A percentile compares a stretch with the other conserved stretches of the same genome.
phyloP scores from a whole-genome alignment of 129 eudicot species.

The Saposhnikovia divaricata region DNA sequence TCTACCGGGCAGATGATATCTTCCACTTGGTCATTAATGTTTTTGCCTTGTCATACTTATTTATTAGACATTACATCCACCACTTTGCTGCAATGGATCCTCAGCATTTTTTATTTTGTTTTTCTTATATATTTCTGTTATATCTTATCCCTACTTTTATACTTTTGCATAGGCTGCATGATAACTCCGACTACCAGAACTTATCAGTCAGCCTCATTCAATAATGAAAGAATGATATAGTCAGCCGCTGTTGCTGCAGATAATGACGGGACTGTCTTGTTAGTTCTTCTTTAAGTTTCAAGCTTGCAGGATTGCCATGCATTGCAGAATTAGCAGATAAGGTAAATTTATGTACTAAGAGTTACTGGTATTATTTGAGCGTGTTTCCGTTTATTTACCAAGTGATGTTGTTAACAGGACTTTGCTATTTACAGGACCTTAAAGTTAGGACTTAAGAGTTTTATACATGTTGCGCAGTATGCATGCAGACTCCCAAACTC shows the following conservation, averaged over 20 bases:
- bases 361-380: not conserved
- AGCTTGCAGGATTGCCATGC: constrained; percentile 33
- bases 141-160: not conserved
- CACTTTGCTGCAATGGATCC: not conserved
- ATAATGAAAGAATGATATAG: constrained; percentile 23
- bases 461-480: no score
- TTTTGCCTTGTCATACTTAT: not conserved
- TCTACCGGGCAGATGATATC: not conserved
- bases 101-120: not conserved
- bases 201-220: constrained; percentile 24
- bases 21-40: not conserved
- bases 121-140: not conserved
- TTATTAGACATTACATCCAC: not conserved
- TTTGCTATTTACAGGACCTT: no score
- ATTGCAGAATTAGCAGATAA: constrained; percentile 30
- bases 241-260: constrained; percentile 13
- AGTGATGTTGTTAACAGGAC: not conserved
- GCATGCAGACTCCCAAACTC: no score
- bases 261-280: constrained; percentile 24
- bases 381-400: not conserved
- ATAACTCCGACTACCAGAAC: constrained; percentile 64
- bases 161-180: constrained; percentile 16
- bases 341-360: constrained; percentile 21
- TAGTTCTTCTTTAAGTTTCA: constrained; percentile 19
- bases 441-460: no score